phyloP scores from a whole-genome alignment of 192 early-diverging fungal species.

The Podila epigama region DNA sequence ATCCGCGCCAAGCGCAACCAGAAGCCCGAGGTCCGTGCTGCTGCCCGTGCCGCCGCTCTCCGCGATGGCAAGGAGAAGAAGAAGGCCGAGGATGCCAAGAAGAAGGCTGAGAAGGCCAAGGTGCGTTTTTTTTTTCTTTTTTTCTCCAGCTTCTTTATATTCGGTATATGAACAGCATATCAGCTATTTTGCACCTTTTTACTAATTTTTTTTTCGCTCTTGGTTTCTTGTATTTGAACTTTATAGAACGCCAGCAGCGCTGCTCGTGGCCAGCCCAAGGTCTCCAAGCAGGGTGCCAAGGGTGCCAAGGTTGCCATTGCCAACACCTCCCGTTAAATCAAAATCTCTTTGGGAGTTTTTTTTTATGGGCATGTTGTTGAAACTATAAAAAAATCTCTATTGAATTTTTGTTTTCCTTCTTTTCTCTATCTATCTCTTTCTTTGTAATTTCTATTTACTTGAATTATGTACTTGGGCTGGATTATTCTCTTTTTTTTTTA shows the following conservation, averaged over 20 bases:
- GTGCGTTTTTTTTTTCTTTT: conserved; percentile 26
- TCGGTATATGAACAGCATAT: neutral
- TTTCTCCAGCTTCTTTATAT: too few relatives aligned
- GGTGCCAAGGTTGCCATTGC: conserved; percentile 81
- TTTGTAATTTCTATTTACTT: neutral
- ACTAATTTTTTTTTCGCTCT: neutral
- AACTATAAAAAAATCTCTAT: conserved; percentile 23
- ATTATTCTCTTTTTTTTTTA: too few relatives aligned
- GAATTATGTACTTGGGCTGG: neutral
- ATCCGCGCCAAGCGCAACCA: conserved; percentile 98
- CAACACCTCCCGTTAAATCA: conserved; percentile 82
- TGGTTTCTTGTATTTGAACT: conserved; percentile 1
- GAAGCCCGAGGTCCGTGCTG: conserved; percentile 94
- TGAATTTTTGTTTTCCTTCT: neutral
- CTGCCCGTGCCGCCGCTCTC: conserved; percentile 86
- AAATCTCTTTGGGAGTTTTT: neutral
- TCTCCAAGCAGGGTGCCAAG: conserved; percentile 84
- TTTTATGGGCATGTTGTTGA: neutral
- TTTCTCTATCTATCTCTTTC: neutral
- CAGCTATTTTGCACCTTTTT: neutral
- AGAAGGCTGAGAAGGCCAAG: conserved; percentile 87
- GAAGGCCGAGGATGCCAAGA: conserved; percentile 86
- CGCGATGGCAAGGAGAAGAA: conserved; percentile 92
- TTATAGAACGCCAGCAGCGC: conserved; percentile 50
- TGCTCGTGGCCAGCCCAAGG: conserved; percentile 63